phyloP scores from a whole-genome alignment of 164 flowering plant species.

The Chimonanthus praecox region DNA sequence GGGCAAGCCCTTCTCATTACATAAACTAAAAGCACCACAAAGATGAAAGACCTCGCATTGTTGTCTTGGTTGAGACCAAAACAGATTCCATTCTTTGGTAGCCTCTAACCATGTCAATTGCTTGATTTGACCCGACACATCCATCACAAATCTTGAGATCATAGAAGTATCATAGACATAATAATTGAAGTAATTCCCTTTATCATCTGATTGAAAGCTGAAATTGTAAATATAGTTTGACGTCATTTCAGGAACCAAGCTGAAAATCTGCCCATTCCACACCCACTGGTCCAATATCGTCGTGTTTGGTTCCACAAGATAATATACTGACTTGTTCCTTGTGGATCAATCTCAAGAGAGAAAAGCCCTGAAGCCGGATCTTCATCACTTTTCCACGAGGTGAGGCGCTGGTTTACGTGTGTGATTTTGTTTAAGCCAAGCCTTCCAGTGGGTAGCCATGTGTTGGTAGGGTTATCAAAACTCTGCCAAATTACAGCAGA shows the following conservation, averaged over 20 bases:
- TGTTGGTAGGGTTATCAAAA: constrained; percentile 15
- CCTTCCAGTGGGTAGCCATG: constrained; percentile 15
- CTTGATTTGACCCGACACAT: constrained; percentile 21
- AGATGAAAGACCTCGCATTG: constrained; percentile 14
- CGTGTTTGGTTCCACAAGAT: constrained; percentile 12
- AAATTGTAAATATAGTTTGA: no score
- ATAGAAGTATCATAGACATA: neutral
- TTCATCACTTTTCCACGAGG: constrained; percentile 13
- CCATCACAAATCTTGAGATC: constrained; percentile 19
- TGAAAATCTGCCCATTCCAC: constrained; percentile 11
- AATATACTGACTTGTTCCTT: no score
- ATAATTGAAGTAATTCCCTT: constrained; percentile 20
- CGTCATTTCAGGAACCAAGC: no score
- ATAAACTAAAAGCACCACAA: constrained; percentile 25
- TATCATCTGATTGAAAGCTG: neutral
- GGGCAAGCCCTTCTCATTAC: constrained; percentile 4
- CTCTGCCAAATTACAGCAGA: constrained; percentile 15
- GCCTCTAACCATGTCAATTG: constrained; percentile 11
- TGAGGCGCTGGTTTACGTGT: constrained; percentile 4
- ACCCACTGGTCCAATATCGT: constrained; percentile 13
- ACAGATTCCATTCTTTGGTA: constrained; percentile 10
- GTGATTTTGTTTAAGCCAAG: constrained; percentile 12
- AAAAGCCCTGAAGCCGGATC: constrained; percentile 18
- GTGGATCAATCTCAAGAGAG: constrained; percentile 3
- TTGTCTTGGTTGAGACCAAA: constrained; percentile 22